phyloP scores from a whole-genome alignment of 1,284 basidiomycete genomes.

The Sphaerobolus stellatus region DNA sequence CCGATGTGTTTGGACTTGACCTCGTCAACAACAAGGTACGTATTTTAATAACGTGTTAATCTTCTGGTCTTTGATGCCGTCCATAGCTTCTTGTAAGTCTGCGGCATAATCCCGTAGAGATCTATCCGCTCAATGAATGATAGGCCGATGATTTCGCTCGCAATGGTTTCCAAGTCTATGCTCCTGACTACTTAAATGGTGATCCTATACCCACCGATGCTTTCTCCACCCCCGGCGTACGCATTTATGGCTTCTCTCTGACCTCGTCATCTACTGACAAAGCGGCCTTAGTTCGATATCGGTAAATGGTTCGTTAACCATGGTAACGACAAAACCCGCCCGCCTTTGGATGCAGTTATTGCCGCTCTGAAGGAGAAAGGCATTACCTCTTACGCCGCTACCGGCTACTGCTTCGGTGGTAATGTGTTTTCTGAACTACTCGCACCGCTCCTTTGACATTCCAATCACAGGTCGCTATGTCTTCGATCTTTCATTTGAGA shows the following conservation, averaged over 20 bases:
- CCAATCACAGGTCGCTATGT: conserved; percentile 48
- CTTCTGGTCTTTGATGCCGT: background rate
- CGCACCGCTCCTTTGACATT: background rate
- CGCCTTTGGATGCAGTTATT: conserved; percentile 57
- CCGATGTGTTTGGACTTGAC: conserved; percentile 65
- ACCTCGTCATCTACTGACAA: background rate
- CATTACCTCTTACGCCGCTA: conserved; percentile 56
- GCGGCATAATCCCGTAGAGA: background rate
- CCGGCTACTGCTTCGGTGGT: conserved; percentile 74
- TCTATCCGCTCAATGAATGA: background rate
- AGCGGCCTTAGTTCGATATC: background rate
- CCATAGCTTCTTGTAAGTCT: conserved; percentile 3
- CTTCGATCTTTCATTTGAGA: conserved; percentile 69
- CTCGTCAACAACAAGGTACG: conserved; percentile 53
- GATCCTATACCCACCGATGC: conserved; percentile 49
- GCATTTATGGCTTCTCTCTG: conserved; percentile 15
- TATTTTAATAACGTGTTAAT: conserved; percentile 2
- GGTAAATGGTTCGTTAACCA: conserved; percentile 1
- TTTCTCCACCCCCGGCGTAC: conserved; percentile 36
- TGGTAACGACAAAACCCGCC: conserved; percentile 38
- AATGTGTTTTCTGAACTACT: conserved; percentile 18
- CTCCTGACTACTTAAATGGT: conserved; percentile 60
- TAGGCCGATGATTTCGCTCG: conserved; percentile 68
- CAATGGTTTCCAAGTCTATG: conserved; percentile 63
- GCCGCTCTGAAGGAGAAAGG: conserved; percentile 56